A percentile compares a stretch with the other conserved stretches of the same genome.
Conservation (phyloP, 2,329 filamentous ascomycete species). For the Penicillium sp. region DNA sequence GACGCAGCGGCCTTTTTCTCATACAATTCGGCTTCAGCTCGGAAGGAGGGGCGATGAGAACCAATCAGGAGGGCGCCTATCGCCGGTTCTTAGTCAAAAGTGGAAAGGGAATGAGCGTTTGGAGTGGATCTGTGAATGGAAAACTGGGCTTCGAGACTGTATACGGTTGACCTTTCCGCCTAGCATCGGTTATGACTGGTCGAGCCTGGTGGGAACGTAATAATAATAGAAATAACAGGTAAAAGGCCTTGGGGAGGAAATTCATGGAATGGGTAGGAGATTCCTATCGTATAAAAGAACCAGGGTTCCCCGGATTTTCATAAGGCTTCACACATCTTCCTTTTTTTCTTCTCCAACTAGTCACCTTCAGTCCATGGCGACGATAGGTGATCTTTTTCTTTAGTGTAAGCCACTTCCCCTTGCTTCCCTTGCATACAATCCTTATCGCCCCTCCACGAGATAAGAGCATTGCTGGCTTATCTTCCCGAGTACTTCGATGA, state of each 20-base stretch:
- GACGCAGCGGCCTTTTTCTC: constrained; percentile 29
- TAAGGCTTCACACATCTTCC: not conserved
- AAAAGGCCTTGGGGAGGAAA: not conserved
- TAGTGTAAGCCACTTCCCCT: constrained; percentile 1
- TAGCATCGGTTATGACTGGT: constrained; percentile 27
- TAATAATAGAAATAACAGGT: not conserved
- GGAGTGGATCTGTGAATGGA: constrained; percentile 14
- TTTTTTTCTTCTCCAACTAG: constrained; percentile 1
- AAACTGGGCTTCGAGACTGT: constrained; percentile 22
- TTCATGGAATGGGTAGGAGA: not conserved
- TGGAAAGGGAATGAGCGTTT: constrained; percentile 18
- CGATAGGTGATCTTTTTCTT: constrained; percentile 18
- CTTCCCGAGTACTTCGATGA: constrained; percentile 10
- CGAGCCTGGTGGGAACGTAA: not conserved
- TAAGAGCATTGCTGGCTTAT: constrained; percentile 20
- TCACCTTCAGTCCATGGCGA: constrained; percentile 25
- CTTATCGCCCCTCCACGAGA: constrained; percentile 1
- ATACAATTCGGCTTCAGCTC: constrained; percentile 18
- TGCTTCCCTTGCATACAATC: constrained; percentile 8
- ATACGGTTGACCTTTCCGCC: constrained; percentile 12
- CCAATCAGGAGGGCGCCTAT: constrained; percentile 20
- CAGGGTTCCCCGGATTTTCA: constrained; percentile 26
- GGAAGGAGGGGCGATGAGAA: constrained; percentile 21
- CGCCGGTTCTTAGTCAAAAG: constrained; percentile 27
- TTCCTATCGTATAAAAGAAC: constrained; percentile 15